Evolutionary conservation across 345 rosid species (phyloP), one percentile per base, ranked within the genome.

Genomic region (Geranium brycei): DNA sequence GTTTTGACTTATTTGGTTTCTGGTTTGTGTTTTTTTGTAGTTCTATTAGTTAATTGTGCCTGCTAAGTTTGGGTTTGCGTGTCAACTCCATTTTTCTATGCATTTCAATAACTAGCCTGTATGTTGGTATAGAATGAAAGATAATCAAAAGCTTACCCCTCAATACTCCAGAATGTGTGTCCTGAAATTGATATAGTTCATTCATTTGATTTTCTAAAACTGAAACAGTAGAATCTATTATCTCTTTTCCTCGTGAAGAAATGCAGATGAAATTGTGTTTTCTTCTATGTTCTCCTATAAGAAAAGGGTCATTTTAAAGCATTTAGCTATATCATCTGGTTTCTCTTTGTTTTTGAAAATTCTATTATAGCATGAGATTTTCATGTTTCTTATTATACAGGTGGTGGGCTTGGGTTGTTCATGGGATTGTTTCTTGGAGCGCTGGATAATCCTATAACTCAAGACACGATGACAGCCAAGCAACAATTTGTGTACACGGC

Each of bases 361-460:
- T 47, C 14, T 47, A 10, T 8, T 35, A 38, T 38, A 2, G 53
- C 3, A 15, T 2, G 3, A 47, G 14, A 13, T 8, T 10, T 47
- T 47, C 13, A 47, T 47, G 14, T 13, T 41, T 47, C 10, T 47
- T 40, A 62, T 31, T 70, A 57, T 80, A 72, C 79, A 92, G 98
- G 96, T 61, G 99, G 99, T 56, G 99, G 97, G 30, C 80, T 89
- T 3, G 98, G 98, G 23, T 60, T 92, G 66, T 73, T 80, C 79
- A 87, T 92, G 95, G 98, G 98, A 59, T 19, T 90, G 72, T 82
- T 92, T 68, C 69, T 90, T 2, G 96, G 96, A 53, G 88, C 99
- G 53, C 62, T 93, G 68, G 97, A 93, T 69, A 93, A 83, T 76
- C 99, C 97, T 23, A 55, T 90, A 59, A 82, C 60, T 79, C 82